Evolutionary conservation across 805 yeast species (phyloP).

Genomic region (Barnettozyma siamensis): DNA sequence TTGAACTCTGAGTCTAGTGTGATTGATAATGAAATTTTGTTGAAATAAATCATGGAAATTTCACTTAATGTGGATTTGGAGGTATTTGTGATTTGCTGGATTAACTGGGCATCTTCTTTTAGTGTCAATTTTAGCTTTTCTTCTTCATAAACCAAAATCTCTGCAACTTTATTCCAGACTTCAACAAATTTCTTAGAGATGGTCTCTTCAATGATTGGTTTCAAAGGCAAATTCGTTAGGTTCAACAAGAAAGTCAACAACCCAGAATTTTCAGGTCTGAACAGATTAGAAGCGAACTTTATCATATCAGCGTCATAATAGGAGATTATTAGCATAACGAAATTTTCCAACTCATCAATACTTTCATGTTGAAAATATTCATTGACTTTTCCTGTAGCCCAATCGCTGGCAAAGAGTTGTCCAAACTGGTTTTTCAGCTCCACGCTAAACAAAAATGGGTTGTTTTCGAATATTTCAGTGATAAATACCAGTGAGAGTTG

Average conservation of each 20-base stretch:
- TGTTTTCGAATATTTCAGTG: slow-evolving; percentile 25
- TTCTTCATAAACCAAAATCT: slow-evolving; percentile 45
- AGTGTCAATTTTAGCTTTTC: slow-evolving; percentile 30
- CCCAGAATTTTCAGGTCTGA: slow-evolving; percentile 29
- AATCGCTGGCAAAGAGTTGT: slow-evolving; percentile 35
- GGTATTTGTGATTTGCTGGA: slow-evolving; percentile 27
- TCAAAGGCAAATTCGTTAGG: slow-evolving; percentile 51
- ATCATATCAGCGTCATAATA: slow-evolving; percentile 43
- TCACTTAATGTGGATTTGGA: slow-evolving; percentile 38
- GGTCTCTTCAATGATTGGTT: slow-evolving; percentile 54
- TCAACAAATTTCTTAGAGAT: slow-evolving; percentile 50
- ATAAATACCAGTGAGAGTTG: slow-evolving; percentile 11
- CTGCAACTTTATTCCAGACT: slow-evolving; percentile 68
- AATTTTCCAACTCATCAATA: slow-evolving; percentile 34
- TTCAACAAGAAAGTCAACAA: slow-evolving; percentile 45
- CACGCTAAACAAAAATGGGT: slow-evolving; percentile 20
- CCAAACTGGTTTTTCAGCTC: slow-evolving; percentile 15
- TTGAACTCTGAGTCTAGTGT: slow-evolving; percentile 32
- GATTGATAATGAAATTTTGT: slow-evolving; percentile 46
- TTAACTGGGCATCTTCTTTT: slow-evolving; percentile 28
- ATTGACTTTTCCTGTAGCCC: slow-evolving; percentile 39
- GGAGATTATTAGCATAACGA: slow-evolving; percentile 40
- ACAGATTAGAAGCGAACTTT: slow-evolving; percentile 35
- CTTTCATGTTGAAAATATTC: slow-evolving; percentile 29
- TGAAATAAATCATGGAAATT: slow-evolving; percentile 62